Conservation (phyloP, 140 eudicot species). For the Senecio squalidus region DNA sequence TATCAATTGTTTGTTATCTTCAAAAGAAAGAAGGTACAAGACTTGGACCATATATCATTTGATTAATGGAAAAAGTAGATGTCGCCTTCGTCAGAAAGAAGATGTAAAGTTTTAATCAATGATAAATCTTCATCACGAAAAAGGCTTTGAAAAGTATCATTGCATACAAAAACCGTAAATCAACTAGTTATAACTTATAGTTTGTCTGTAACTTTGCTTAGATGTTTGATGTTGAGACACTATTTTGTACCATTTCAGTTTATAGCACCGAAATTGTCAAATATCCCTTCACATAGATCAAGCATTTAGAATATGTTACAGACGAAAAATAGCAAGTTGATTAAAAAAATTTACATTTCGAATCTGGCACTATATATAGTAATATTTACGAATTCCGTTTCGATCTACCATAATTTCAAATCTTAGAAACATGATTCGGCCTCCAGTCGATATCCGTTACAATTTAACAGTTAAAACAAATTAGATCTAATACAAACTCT, state of each 20-base stretch:
- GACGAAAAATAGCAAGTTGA: not conserved
- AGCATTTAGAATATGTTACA: too few relatives aligned
- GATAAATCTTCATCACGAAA: not conserved
- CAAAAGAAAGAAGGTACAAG: not conserved
- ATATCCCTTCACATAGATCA: not conserved
- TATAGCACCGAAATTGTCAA: not conserved
- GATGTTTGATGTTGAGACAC: too few relatives aligned
- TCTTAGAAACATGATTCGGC: not conserved
- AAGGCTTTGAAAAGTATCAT: not conserved
- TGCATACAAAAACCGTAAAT: not conserved
- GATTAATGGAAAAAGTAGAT: not conserved
- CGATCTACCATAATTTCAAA: slow-evolving; percentile 4
- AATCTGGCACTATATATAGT: not conserved
- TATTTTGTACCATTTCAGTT: too few relatives aligned
- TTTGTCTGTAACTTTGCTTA: too few relatives aligned
- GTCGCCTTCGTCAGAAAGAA: not conserved
- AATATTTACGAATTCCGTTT: not conserved
- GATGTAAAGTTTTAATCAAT: too few relatives aligned
- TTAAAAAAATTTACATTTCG: not conserved
- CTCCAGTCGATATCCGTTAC: not conserved
- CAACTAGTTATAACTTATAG: too few relatives aligned
- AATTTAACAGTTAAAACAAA: not conserved
- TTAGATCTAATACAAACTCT: slow-evolving; percentile 13
- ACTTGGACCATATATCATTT: not conserved
- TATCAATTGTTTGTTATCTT: not conserved